Evolutionary conservation across 192 early-diverging fungal species (phyloP).

Genomic region (Podila epigama): DNA sequence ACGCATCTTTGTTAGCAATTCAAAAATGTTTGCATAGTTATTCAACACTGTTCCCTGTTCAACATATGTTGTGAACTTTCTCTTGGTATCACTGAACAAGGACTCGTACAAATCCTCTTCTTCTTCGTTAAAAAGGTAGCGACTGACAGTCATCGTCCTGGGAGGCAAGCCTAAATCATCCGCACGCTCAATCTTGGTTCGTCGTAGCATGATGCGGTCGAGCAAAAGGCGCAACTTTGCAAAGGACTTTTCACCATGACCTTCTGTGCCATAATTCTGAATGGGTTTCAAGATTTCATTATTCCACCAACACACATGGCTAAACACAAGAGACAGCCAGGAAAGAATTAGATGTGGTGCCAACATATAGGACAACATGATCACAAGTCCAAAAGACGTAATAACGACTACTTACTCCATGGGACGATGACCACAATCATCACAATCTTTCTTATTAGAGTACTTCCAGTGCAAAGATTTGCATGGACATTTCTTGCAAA

Average conservation of each 20-base stretch:
- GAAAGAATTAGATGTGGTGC: no score
- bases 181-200: conserved; percentile 89
- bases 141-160: conserved; percentile 76
- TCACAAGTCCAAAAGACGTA: no score
- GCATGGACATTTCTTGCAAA: conserved; percentile 81
- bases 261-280: conserved; percentile 72
- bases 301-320: conserved; percentile 90
- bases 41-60: conserved; percentile 83
- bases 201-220: conserved; percentile 87
- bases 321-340: background rate
- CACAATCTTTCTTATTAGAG: conserved; percentile 57
- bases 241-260: conserved; percentile 70
- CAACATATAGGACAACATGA: no score
- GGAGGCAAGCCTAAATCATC: conserved; percentile 91
- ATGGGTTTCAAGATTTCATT: conserved; percentile 90
- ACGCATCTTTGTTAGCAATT: conserved; percentile 87
- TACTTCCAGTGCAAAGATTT: conserved; percentile 72
- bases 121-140: conserved; percentile 87
- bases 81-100: conserved; percentile 75
- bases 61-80: conserved; percentile 85
- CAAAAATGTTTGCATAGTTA: conserved; percentile 95
- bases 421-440: conserved; percentile 64
- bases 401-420: conserved; percentile 54
- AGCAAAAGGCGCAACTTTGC: conserved; percentile 78
- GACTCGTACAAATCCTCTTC: conserved; percentile 92